These are phyloP conservation scores for Russula sp. DNA, from an alignment of 768 basidiomycete genomes.

Conservation along the genomic window DNA sequence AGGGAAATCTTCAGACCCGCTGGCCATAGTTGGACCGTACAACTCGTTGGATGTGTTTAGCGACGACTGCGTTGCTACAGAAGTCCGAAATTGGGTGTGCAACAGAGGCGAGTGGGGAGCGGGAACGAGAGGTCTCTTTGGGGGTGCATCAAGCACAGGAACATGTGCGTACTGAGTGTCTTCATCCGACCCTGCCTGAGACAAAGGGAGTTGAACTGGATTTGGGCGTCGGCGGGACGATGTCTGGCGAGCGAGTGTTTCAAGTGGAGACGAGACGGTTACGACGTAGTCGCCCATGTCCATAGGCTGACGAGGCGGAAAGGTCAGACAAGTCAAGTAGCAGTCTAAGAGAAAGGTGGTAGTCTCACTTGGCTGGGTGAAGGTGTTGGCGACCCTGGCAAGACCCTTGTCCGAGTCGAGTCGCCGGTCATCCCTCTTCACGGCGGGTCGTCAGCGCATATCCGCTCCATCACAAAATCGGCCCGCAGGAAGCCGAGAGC, in stretches of 20 bases:
- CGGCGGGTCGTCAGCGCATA: too few species aligned
- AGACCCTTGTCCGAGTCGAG: too few species aligned
- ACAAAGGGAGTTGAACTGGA: slow-evolving; percentile 14
- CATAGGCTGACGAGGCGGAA: not conserved
- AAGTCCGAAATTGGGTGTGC: slow-evolving; percentile 48
- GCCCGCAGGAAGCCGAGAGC: too few species aligned
- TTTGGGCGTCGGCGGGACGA: slow-evolving; percentile 45
- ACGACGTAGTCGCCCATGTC: slow-evolving; percentile 20
- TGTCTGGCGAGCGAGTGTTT: slow-evolving; percentile 52
- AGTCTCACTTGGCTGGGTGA: not conserved
- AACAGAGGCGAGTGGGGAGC: slow-evolving; percentile 48
- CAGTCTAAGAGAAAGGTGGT: not conserved
- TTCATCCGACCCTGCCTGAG: slow-evolving; percentile 8
- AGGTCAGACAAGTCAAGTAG: slow-evolving; percentile 2
- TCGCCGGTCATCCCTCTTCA: too few species aligned
- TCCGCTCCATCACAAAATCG: too few species aligned
- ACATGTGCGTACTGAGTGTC: not conserved
- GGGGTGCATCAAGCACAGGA: slow-evolving; percentile 23
- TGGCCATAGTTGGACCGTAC: slow-evolving; percentile 24
- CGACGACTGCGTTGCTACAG: slow-evolving; percentile 40
- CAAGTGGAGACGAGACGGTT: slow-evolving; percentile 52
- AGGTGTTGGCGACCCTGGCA: not conserved
- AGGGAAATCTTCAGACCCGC: slow-evolving; percentile 21
- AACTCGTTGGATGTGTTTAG: slow-evolving; percentile 28
- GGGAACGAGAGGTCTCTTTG: slow-evolving; percentile 15